These are phyloP conservation scores for Actinomortierella wolfii DNA, from an alignment of 371 early-diverging fungal genomes.

Conservation along the genomic window DNA sequence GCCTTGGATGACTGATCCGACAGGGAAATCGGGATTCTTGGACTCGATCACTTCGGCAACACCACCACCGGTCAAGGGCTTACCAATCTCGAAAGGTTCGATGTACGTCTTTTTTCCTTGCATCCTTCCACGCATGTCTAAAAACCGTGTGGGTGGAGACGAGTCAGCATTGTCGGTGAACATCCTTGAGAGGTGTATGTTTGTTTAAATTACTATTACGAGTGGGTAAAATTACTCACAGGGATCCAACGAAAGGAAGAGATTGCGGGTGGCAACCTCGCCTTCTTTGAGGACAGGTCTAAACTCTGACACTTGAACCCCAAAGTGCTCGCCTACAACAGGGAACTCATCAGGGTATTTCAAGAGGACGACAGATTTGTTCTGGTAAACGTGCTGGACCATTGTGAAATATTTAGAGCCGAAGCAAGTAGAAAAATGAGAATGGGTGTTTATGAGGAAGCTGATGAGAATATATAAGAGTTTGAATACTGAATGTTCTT, in stretches of 20 bases:
- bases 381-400: no score
- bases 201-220: no score
- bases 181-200: no score
- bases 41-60: conserved; percentile 69
- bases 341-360: conserved; percentile 51
- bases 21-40: conserved; percentile 57
- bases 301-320: conserved; percentile 50
- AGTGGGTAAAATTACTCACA: conserved; percentile 23
- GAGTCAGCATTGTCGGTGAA: no score
- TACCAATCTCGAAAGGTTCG: conserved; percentile 58
- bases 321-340: conserved; percentile 53
- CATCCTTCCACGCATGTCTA: conserved; percentile 72
- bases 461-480: no score
- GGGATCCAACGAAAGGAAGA: conserved; percentile 60
- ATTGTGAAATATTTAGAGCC: conserved; percentile 5
- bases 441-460: no score
- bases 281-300: conserved; percentile 55
- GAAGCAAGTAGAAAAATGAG: no score
- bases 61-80: conserved; percentile 63
- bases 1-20: conserved; percentile 66
- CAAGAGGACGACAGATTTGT: conserved; percentile 47
- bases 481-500: no score
- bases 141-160: no score
- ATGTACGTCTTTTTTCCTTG: conserved; percentile 51
- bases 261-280: conserved; percentile 59